Base-by-base conservation (phyloP, 164 flowering plant species). In the Aristolochia contorta region DNA sequence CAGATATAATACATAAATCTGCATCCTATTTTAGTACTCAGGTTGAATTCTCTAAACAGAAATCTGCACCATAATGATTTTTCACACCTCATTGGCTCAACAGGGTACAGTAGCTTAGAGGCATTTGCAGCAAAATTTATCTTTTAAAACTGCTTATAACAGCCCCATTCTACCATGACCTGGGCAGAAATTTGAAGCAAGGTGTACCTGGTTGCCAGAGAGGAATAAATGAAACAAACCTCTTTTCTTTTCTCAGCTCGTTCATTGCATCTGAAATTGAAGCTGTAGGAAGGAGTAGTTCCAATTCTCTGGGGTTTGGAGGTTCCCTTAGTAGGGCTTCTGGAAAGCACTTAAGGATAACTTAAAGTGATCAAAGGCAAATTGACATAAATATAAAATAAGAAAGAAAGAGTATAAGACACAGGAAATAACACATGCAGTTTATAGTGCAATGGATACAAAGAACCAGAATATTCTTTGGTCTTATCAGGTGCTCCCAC, bases 171-270 rank as follows among this genome's bases (percentile, higher is more conserved):
- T 19, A 52, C 19, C 21, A 27, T 52, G 24, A 64, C 55, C 62
- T 59, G 18, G 54, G 20, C 21, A 4, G 50, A 48, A 25, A 10
- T 62, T 3, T 19, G 24, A 51, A 51, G 15, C 1, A 45, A 27
- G 41, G 6, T n/a, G 32, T 45, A 47, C n/a, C 4, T 37, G 20
- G 13, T 60, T 56, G 55, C 22, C 27, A 33, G 18, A 57, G 24
- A 19, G 37, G 43, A 12, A 43, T 16, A 63, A 48, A 19, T 25
- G 68, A 66, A 43, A 67, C 77, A 23, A 67, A 92, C 98, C 91
- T 86, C 94, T 78, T 56, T 93, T 73, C 98, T 77, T 73, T 79
- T 93, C 71, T 90, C 96, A 69, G 96, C 96, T 64, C 98, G 82
- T 70, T 93, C 96, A 71, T 85, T 73, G 64, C 98, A 93, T 71